phyloP scores from a whole-genome alignment of 2,329 filamentous ascomycete genomes.

The Orbilia quercus region DNA sequence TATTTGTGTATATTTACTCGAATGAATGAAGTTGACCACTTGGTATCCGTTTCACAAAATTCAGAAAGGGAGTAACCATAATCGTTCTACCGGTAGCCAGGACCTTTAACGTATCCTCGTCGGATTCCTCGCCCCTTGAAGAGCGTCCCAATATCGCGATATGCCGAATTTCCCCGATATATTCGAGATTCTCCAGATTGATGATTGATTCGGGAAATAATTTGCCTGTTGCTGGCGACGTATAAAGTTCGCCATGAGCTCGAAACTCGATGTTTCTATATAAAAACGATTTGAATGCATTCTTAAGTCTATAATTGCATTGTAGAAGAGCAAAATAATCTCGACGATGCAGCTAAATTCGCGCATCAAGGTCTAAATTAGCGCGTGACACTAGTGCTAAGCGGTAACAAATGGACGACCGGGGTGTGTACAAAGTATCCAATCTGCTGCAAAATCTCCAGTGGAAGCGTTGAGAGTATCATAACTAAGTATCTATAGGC shows the following conservation, averaged over 20 bases:
- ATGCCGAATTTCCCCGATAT: constrained; percentile 9
- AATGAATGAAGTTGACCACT: constrained; percentile 14
- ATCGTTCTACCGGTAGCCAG: not conserved
- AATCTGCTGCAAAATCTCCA: constrained; percentile 26
- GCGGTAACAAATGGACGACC: too few species aligned
- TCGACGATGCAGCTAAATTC: constrained; percentile 10
- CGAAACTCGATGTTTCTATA: constrained; percentile 34
- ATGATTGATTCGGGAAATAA: constrained; percentile 23
- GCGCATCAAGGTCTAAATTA: too few species aligned
- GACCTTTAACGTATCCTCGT: constrained; percentile 6
- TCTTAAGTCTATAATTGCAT: constrained; percentile 14
- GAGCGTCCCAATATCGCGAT: constrained; percentile 13
- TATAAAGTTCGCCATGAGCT: constrained; percentile 4
- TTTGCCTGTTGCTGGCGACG: constrained; percentile 5
- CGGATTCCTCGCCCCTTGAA: not conserved
- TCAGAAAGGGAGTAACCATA: constrained; percentile 1
- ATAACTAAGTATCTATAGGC: constrained; percentile 1
- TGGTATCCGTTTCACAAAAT: constrained; percentile 27
- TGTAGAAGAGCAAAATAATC: constrained; percentile 6
- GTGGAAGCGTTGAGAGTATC: constrained; percentile 5
- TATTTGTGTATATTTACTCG: constrained; percentile 29
- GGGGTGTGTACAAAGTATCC: constrained; percentile 12
- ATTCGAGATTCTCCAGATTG: not conserved
- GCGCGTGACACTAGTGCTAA: too few species aligned
- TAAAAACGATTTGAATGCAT: constrained; percentile 17